These are phyloP conservation scores for Cylindrotheca fusiformis DNA, from an alignment of 108 stramenopile genomes.

Conservation along the genomic window DNA sequence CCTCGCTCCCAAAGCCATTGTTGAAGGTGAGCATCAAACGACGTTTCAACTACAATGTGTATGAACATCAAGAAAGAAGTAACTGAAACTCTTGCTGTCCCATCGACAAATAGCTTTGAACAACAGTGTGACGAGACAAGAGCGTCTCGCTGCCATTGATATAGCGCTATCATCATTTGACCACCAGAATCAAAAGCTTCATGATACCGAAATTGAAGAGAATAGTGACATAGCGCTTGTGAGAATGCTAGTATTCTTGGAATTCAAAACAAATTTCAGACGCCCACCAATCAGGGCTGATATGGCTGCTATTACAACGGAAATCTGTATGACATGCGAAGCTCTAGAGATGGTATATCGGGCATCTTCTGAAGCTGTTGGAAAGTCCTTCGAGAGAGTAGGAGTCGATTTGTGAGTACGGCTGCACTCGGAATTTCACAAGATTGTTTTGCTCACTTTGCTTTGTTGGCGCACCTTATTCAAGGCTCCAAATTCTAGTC, in stretches of 20 bases:
- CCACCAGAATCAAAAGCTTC: conserved; percentile 36
- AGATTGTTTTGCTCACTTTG: too few relatives aligned
- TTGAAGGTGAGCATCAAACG: too few relatives aligned
- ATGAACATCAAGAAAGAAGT: too few relatives aligned
- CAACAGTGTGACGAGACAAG: conserved; percentile 21
- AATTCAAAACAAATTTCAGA: conserved; percentile 23
- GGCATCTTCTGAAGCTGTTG: conserved; percentile 35
- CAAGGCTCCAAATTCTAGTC: conserved; percentile 38
- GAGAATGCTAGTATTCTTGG: conserved; percentile 52
- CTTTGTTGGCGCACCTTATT: too few relatives aligned
- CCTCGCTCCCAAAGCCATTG: too few relatives aligned
- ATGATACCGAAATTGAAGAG: conserved; percentile 46
- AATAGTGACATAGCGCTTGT: conserved; percentile 47
- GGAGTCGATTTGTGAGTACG: conserved; percentile 42
- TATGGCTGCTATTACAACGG: conserved; percentile 22
- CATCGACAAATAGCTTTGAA: too few relatives aligned
- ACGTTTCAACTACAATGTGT: too few relatives aligned
- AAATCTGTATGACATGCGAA: conserved; percentile 36
- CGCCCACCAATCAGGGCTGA: conserved; percentile 12
- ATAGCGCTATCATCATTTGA: conserved; percentile 39
- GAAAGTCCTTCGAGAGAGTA: conserved; percentile 37
- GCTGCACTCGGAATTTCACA: too few relatives aligned
- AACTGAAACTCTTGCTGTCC: too few relatives aligned
- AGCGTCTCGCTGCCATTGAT: conserved; percentile 38
- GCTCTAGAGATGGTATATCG: conserved; percentile 51